Evolutionary conservation across 2,329 filamentous ascomycete genomes (phyloP).

Genomic region (Exophiala spinifera): DNA sequence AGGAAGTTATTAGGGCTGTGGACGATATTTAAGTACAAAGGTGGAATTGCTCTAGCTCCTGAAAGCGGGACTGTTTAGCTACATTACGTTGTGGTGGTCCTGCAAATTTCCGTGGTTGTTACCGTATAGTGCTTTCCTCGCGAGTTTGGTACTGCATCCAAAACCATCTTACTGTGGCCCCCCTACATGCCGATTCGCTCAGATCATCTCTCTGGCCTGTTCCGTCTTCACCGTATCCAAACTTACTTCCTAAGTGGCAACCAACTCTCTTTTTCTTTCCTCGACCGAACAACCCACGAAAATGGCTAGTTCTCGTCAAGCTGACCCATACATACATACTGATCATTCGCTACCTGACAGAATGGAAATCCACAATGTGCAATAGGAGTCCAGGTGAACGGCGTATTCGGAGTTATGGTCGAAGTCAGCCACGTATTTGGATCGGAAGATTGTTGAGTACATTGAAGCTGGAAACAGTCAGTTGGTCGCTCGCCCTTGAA

Average conservation of each 20-base stretch:
- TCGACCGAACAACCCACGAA: not conserved
- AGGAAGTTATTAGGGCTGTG: not conserved
- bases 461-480: not conserved
- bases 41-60: not conserved
- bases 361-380: not conserved
- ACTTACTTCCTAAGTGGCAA: not conserved
- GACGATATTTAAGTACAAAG: not conserved
- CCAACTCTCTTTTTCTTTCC: not conserved
- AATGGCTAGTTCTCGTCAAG: not conserved
- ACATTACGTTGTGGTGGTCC: not conserved
- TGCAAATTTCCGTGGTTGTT: not conserved
- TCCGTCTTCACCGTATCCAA: not conserved
- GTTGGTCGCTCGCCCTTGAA: not conserved
- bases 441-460: slow-evolving; percentile 3
- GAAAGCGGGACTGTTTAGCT: not conserved
- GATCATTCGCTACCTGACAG: slow-evolving; percentile 1
- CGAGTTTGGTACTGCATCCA: too few relatives aligned
- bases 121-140: too few relatives aligned
- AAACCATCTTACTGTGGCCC: not conserved
- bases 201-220: not conserved
- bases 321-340: not conserved
- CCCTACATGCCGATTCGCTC: not conserved
- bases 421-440: slow-evolving; percentile 1
- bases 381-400: not conserved
- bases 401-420: not conserved